A percentile compares a stretch with the other conserved stretches of the same genome.
These are phyloP conservation scores for Trichoderma sp. DNA, from an alignment of 2,329 filamentous ascomycete genomes.

Conservation along the genomic window DNA sequence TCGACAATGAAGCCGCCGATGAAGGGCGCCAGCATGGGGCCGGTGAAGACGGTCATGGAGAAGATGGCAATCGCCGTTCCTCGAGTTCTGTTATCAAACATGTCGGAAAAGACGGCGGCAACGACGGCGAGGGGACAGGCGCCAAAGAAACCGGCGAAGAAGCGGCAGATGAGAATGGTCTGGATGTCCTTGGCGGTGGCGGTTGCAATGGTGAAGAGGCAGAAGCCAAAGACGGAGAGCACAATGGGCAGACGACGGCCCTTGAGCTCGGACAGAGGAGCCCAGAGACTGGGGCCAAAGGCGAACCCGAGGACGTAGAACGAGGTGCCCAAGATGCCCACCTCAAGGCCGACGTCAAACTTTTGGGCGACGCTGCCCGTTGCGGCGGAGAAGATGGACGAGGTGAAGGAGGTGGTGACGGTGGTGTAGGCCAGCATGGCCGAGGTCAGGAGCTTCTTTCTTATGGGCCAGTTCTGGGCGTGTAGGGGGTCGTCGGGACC, in stretches of 20 bases:
- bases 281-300: conserved; percentile 71
- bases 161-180: conserved; percentile 69
- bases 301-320: conserved; percentile 74
- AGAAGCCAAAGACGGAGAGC: conserved; percentile 68
- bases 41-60: conserved; percentile 61
- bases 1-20: conserved; percentile 68
- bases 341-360: conserved; percentile 63
- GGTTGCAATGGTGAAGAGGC: conserved; percentile 66
- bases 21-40: conserved; percentile 68
- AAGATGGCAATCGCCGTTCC: conserved; percentile 52
- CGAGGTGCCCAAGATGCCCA: conserved; percentile 66
- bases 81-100: conserved; percentile 66
- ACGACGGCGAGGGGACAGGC: conserved; percentile 70
- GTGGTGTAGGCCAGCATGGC: conserved; percentile 74
- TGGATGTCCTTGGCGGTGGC: conserved; percentile 69
- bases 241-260: conserved; percentile 67
- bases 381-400: conserved; percentile 73
- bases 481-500: conserved; percentile 81
- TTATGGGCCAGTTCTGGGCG: conserved; percentile 82
- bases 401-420: conserved; percentile 69
- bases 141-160: conserved; percentile 74
- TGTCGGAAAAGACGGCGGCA: conserved; percentile 71
- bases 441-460: conserved; percentile 73
- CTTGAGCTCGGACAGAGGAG: conserved; percentile 71
- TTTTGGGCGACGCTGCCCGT: conserved; percentile 58